Evolutionary conservation across 2,329 filamentous ascomycete genomes (phyloP), one percentile per base, ranked within the genome.

Genomic region (Ophiostoma himal-ulmi): DNA sequence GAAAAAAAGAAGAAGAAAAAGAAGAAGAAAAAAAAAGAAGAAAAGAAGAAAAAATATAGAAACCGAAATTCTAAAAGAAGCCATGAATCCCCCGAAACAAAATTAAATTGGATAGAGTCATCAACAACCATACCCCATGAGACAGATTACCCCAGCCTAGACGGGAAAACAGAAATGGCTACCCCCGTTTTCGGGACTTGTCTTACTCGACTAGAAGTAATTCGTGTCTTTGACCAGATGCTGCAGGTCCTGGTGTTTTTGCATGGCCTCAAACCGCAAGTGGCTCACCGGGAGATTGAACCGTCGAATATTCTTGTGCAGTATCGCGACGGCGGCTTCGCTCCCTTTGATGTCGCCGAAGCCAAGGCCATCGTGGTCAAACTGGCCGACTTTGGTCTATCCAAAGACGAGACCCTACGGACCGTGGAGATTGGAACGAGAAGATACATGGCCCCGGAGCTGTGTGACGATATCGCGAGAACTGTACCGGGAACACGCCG

Each of bases 351-450:
- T 13, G 52, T 4, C n/a, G 17, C 8, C n/a, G n/a, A 26, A 26
- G n/a, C 52, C n/a, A 13, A 10, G 11, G 52, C 22, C n/a, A 57
- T 57, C 5, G 7, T 26, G 22, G 52, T 57, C 52, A 57, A 57
- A 26, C 52, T 57, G 4, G 52, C 52, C 22, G 52, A 57, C 22
- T 57, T 57, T 26, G 52, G 52, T 11, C 52, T 57, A 7, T 57
- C 52, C n/a, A 57, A 57, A 57, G 52, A 57, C n/a, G 52, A 57
- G 52, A 57, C 52, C 7, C n/a, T 57, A 7, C 52, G 52, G 52
- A 57, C 52, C 8, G 52, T 57, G 52, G 52, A 26, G 10, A 57
- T 57, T 57, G 52, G 52, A 3, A 57, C 52, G 1, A 22, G n/a
- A 10, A 57, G 52, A 57, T 57, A 57, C 52, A 57, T 57, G 52